Conservation (phyloP, 1,284 basidiomycete species). For the Phylloboletellus chloephorus region DNA sequence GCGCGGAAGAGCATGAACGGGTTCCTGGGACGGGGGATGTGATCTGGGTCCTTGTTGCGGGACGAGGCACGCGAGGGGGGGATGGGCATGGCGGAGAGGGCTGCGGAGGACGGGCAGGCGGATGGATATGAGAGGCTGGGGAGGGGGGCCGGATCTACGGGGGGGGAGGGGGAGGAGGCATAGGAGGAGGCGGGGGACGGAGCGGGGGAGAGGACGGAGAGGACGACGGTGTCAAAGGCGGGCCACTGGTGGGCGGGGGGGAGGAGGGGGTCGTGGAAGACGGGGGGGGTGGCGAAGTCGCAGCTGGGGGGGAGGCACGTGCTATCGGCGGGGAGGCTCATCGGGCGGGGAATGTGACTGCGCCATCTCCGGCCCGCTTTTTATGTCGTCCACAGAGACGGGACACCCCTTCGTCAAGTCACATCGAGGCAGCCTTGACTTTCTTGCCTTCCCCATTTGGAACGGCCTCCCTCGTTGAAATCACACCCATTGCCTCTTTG, state of each 20-base stretch:
- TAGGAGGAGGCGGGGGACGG: slow-evolving; percentile 14
- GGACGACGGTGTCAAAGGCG: slow-evolving; percentile 19
- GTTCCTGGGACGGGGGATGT: slow-evolving; percentile 72
- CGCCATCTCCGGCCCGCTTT: slow-evolving; percentile 15
- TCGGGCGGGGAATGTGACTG: neutral
- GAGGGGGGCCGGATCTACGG: slow-evolving; percentile 3
- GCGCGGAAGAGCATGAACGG: slow-evolving; percentile 83
- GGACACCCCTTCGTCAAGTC: slow-evolving; percentile 21
- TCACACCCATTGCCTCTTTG: slow-evolving; percentile 20
- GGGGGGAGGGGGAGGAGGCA: slow-evolving; percentile 13
- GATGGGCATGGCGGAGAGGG: slow-evolving; percentile 27
- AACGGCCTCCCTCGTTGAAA: slow-evolving; percentile 22
- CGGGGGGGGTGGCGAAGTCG: slow-evolving; percentile 11
- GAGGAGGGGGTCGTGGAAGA: slow-evolving; percentile 15
- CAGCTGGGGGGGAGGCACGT: neutral
- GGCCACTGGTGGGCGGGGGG: slow-evolving; percentile 22
- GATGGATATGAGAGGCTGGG: slow-evolving; percentile 1
- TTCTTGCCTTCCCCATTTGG: slow-evolving; percentile 13
- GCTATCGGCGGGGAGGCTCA: no score
- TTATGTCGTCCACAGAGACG: slow-evolving; percentile 18
- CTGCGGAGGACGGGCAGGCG: slow-evolving; percentile 14
- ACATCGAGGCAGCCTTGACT: slow-evolving; percentile 18
- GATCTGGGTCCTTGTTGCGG: slow-evolving; percentile 31
- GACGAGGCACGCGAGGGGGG: slow-evolving; percentile 25
- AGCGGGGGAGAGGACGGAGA: slow-evolving; percentile 6